phyloP scores from a whole-genome alignment of 345 rosid species.

The Gossypium rotundifolium region DNA sequence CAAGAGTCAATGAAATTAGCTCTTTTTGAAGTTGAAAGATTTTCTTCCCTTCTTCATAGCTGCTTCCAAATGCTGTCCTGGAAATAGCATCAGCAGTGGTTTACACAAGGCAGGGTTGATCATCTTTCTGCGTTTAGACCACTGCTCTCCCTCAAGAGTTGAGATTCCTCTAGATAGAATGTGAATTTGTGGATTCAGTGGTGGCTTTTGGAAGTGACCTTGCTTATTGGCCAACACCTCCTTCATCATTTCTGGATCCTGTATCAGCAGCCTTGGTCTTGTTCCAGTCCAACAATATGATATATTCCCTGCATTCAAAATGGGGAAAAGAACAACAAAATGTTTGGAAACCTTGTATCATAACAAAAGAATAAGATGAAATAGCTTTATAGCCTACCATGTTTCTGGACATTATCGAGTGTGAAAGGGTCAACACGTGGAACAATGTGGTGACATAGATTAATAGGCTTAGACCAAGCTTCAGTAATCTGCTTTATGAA shows the following conservation, averaged over 20 bases:
- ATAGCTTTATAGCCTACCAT: conserved; percentile 21
- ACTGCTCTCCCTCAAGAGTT: conserved; percentile 37
- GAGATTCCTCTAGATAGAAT: conserved; percentile 33
- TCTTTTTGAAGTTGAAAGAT: conserved; percentile 38
- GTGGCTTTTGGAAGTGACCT: conserved; percentile 44
- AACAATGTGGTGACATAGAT: conserved; percentile 28
- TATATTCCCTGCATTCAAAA: conserved; percentile 32
- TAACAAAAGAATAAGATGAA: not conserved
- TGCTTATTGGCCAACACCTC: conserved; percentile 37
- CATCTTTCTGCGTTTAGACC: conserved; percentile 39
- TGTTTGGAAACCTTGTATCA: not conserved
- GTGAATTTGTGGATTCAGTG: conserved; percentile 24
- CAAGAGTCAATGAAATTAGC: conserved; percentile 23
- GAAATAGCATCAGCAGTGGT: conserved; percentile 41
- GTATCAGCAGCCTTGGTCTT: conserved; percentile 36
- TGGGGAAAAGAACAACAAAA: not conserved
- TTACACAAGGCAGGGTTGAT: conserved; percentile 47
- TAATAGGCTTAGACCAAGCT: conserved; percentile 39
- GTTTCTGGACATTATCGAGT: conserved; percentile 20
- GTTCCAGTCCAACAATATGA: conserved; percentile 38
- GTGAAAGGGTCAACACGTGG: conserved; percentile 35
- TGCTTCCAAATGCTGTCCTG: conserved; percentile 46
- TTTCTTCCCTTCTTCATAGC: conserved; percentile 43
- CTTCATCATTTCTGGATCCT: conserved; percentile 36
- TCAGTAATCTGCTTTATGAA: conserved; percentile 18